phyloP scores from a whole-genome alignment of 1,284 basidiomycete species.

The Porodaedalea pini region DNA sequence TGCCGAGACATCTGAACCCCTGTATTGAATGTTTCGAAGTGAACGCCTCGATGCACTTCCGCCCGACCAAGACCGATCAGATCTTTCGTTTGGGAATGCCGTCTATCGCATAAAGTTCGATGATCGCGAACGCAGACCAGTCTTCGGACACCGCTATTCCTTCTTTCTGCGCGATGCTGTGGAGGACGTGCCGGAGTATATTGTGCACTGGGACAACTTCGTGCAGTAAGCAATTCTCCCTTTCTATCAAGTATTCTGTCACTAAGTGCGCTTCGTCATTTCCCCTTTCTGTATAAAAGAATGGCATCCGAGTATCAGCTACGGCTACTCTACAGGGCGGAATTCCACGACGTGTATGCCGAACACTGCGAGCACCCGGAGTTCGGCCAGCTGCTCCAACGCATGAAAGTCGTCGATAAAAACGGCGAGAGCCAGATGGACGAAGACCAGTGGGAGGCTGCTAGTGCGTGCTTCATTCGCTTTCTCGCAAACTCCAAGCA shows the following conservation, averaged over 20 bases:
- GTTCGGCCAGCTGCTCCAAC: slow-evolving; percentile 73
- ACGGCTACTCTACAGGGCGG: slow-evolving; percentile 72
- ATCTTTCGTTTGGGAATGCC: slow-evolving; percentile 84
- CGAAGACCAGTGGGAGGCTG: slow-evolving; percentile 93
- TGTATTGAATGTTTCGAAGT: slow-evolving; percentile 39
- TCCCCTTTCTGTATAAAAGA: slow-evolving; percentile 39
- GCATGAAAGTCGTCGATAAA: slow-evolving; percentile 85
- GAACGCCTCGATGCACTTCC: slow-evolving; percentile 68
- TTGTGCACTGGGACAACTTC: slow-evolving; percentile 94
- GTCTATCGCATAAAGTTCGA: slow-evolving; percentile 90
- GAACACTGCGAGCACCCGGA: slow-evolving; percentile 76
- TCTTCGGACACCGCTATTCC: slow-evolving; percentile 89
- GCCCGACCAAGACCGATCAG: slow-evolving; percentile 41
- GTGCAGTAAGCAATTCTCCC: slow-evolving; percentile 57
- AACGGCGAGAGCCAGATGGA: slow-evolving; percentile 88
- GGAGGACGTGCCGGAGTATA: slow-evolving; percentile 94
- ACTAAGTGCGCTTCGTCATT: neutral
- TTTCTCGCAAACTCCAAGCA: neutral
- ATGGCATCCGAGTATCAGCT: slow-evolving; percentile 84
- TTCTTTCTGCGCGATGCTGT: slow-evolving; percentile 96
- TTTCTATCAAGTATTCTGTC: slow-evolving; percentile 1
- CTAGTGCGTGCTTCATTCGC: slow-evolving; percentile 61
- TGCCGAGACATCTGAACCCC: neutral
- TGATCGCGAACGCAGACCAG: slow-evolving; percentile 53
- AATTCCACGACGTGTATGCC: slow-evolving; percentile 84